Evolutionary conservation across 179 eudicot species (phyloP).

Genomic region (Carnegiea gigantea): DNA sequence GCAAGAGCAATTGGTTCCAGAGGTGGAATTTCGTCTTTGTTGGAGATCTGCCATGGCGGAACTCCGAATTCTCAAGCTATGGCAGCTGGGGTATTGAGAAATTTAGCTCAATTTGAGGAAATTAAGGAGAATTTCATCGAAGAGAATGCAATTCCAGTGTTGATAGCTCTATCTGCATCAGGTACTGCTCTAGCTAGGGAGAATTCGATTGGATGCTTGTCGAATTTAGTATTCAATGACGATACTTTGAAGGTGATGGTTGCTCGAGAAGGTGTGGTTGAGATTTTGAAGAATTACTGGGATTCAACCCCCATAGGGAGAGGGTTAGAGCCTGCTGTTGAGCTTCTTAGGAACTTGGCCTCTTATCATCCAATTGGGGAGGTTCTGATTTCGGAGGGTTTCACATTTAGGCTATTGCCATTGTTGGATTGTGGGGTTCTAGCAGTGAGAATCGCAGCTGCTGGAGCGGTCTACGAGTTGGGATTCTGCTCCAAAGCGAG

Average conservation of each 20-base stretch:
- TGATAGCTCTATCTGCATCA: constrained; percentile 46
- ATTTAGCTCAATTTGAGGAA: constrained; percentile 56
- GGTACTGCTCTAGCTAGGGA: constrained; percentile 73
- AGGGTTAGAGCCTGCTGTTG: constrained; percentile 56
- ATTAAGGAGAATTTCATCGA: constrained; percentile 69
- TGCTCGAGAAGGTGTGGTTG: constrained; percentile 69
- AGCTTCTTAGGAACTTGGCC: constrained; percentile 48
- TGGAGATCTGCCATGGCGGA: constrained; percentile 71
- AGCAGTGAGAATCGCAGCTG: constrained; percentile 65
- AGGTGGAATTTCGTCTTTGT: constrained; percentile 67
- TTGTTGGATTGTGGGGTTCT: constrained; percentile 62
- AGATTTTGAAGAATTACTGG: constrained; percentile 61
- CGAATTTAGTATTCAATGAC: constrained; percentile 50
- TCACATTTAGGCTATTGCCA: constrained; percentile 36
- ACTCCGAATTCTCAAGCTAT: constrained; percentile 69
- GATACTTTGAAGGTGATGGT: constrained; percentile 58
- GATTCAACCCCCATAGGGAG: constrained; percentile 46
- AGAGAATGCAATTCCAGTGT: constrained; percentile 58
- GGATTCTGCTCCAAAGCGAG: constrained; percentile 52
- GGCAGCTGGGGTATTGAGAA: constrained; percentile 66
- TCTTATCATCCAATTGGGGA: constrained; percentile 52
- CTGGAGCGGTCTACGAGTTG: constrained; percentile 53
- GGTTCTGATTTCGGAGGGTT: constrained; percentile 49
- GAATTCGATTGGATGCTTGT: constrained; percentile 70
- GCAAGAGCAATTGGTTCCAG: constrained; percentile 81